phyloP scores from a whole-genome alignment of 805 yeast genomes.

The Candida bentonensis region DNA sequence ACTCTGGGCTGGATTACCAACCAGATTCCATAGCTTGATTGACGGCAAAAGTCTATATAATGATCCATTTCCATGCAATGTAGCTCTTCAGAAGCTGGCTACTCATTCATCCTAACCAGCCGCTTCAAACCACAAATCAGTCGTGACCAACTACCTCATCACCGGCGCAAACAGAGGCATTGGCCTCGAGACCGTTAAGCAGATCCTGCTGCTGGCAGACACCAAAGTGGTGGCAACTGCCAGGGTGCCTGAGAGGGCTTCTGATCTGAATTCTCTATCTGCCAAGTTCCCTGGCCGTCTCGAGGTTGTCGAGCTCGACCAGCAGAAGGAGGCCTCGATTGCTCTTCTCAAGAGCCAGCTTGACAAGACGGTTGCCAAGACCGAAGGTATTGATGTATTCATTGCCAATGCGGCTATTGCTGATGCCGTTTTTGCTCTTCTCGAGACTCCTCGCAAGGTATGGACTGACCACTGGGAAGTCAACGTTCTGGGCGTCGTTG shows the following conservation, averaged over 20 bases:
- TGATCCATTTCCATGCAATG: no score
- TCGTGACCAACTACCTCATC: no score
- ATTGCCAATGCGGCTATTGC: slow-evolving; percentile 19
- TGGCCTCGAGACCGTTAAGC: not conserved
- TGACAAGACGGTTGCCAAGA: slow-evolving; percentile 14
- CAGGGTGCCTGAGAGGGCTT: slow-evolving; percentile 4
- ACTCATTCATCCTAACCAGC: no score
- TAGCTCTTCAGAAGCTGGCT: no score
- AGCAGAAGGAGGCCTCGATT: no score
- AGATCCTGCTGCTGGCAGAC: slow-evolving; percentile 2
- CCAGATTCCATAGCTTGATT: no score
- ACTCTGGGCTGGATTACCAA: no score
- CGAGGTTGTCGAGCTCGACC: no score
- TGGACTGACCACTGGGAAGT: slow-evolving; percentile 8
- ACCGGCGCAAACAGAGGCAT: no score
- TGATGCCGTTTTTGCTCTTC: slow-evolving; percentile 13
- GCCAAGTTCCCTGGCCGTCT: no score
- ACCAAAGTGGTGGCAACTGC: not conserved
- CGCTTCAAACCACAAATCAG: no score
- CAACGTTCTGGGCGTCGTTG: slow-evolving; percentile 14
- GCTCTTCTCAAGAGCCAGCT: slow-evolving; percentile 15
- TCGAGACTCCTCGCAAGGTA: slow-evolving; percentile 5
- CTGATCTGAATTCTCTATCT: slow-evolving; percentile 6
- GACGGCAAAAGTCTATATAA: no score
- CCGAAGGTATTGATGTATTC: slow-evolving; percentile 18